A percentile compares a stretch with the other conserved stretches of the same genome.
Evolutionary conservation across 306 rosid genomes (phyloP).

Genomic region (Glycine tomentella): DNA sequence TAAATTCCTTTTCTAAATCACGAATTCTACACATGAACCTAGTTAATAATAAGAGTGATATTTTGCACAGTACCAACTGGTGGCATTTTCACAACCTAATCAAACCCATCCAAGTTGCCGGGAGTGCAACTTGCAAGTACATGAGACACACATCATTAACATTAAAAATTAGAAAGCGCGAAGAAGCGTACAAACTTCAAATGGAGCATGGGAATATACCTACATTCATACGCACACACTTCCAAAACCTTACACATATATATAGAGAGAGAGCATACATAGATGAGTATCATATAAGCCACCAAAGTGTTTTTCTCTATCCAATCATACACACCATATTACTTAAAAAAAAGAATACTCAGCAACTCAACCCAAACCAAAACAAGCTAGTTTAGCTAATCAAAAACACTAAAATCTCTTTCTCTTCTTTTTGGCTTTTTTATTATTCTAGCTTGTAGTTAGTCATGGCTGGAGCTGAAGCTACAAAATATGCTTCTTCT

Average conservation of each 20-base stretch:
- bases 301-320: constrained; percentile 38
- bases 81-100: constrained; percentile 35
- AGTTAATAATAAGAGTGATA: not conserved
- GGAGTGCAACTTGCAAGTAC: constrained; percentile 54
- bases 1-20: not conserved
- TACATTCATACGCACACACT: constrained; percentile 34
- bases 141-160: constrained; percentile 41
- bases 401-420: not conserved
- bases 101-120: constrained; percentile 34
- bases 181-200: constrained; percentile 50
- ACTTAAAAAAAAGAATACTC: not conserved
- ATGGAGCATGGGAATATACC: constrained; percentile 50
- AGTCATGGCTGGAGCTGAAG: constrained; percentile 67
- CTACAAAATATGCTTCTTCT: constrained; percentile 52
- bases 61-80: constrained; percentile 11
- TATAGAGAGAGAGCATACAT: constrained; percentile 33
- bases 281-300: constrained; percentile 28
- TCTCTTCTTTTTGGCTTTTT: not conserved
- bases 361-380: not conserved
- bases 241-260: constrained; percentile 50
- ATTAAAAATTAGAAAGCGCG: constrained; percentile 33
- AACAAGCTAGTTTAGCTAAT: not conserved
- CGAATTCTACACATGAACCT: not conserved
- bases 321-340: constrained; percentile 31
- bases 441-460: not conserved